Conservation (phyloP, 164 flowering plant genomes). For the Vitis labrusca region DNA sequence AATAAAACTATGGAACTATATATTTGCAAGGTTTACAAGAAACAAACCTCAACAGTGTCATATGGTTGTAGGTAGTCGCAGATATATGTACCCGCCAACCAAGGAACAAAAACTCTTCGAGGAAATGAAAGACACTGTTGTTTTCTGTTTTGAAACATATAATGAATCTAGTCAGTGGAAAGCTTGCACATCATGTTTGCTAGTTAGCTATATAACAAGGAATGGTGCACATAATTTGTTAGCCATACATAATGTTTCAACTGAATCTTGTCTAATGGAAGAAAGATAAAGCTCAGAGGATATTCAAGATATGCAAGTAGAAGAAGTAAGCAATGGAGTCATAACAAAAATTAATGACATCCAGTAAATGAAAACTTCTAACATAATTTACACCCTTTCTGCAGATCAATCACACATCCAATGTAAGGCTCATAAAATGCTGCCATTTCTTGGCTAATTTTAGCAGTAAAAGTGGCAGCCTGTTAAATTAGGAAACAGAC, state of each 20-base stretch:
- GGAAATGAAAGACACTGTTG: slow-evolving; percentile 60
- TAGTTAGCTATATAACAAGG: too few relatives aligned
- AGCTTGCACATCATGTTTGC: background rate
- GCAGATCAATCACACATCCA: background rate
- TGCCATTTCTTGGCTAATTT: background rate
- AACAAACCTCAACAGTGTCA: slow-evolving; percentile 78
- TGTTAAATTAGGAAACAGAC: background rate
- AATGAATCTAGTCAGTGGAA: background rate
- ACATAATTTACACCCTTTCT: background rate
- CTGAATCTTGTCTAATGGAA: background rate
- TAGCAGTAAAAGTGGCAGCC: background rate
- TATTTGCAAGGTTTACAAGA: background rate
- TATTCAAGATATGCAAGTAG: background rate
- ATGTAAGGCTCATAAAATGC: background rate
- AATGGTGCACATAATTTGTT: too few relatives aligned
- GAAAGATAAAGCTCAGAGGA: background rate
- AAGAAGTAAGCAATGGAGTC: background rate
- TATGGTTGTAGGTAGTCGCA: slow-evolving; percentile 82
- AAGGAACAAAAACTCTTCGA: slow-evolving; percentile 85
- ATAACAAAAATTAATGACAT: background rate
- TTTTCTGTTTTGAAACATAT: slow-evolving; percentile 45
- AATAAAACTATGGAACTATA: background rate
- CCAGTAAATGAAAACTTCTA: background rate
- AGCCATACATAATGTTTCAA: background rate
- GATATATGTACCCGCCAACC: slow-evolving; percentile 63